These are phyloP conservation scores for Austroboletus festivus DNA, from an alignment of 768 basidiomycete genomes.

Conservation along the genomic window DNA sequence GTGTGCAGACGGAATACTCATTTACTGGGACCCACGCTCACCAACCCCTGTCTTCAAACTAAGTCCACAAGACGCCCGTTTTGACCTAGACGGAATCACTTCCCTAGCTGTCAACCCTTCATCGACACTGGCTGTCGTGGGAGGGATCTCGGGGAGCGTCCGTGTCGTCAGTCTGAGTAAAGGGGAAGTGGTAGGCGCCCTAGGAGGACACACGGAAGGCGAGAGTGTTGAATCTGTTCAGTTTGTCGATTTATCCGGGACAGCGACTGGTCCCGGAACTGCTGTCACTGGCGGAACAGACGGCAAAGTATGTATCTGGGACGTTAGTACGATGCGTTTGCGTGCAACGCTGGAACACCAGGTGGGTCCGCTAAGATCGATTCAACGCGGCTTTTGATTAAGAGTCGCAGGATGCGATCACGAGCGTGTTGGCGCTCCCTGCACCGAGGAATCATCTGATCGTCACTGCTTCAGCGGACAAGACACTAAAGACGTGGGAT, in stretches of 20 bases:
- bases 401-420: conserved; percentile 74
- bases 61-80: conserved; percentile 63
- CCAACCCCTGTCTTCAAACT: conserved; percentile 81
- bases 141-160: conserved; percentile 81
- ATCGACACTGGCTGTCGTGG: conserved; percentile 88
- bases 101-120: conserved; percentile 80
- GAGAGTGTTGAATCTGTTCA: conserved; percentile 86
- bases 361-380: conserved; percentile 49
- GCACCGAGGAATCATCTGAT: conserved; percentile 72
- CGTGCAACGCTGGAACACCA: conserved; percentile 80
- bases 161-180: conserved; percentile 85
- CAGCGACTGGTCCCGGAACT: conserved; percentile 49
- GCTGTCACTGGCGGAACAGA: conserved; percentile 90
- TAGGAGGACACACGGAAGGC: conserved; percentile 81
- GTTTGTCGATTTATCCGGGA: conserved; percentile 74
- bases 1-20: conserved; percentile 74
- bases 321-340: conserved; percentile 80
- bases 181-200: conserved; percentile 73
- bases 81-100: conserved; percentile 81
- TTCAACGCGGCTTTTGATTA: conserved; percentile 1
- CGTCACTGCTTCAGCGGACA: conserved; percentile 85
- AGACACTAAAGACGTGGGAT: conserved; percentile 89
- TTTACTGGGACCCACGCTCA: conserved; percentile 89
- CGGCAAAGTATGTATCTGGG: conserved; percentile 93
- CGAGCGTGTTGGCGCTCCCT: conserved; percentile 72